These are phyloP conservation scores for Crithidia mellificae DNA, from an alignment of 208 protist species.

Conservation along the genomic window DNA sequence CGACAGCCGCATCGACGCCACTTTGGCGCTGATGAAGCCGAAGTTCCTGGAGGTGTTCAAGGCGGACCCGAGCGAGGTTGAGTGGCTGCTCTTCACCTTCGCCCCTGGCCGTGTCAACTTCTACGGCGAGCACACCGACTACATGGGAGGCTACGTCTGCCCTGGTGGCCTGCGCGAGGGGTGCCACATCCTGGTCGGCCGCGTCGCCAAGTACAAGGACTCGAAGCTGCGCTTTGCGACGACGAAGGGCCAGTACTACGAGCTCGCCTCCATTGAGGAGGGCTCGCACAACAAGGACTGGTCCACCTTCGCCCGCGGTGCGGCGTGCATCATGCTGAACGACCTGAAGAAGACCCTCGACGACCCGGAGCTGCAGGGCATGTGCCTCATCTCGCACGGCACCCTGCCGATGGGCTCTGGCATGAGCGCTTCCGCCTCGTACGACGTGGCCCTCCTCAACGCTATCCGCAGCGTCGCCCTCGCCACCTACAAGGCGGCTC, in stretches of 20 bases:
- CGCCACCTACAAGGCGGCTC: conserved; percentile 24
- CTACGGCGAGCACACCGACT: conserved; percentile 88
- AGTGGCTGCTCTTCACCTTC: conserved; percentile 59
- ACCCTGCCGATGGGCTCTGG: conserved; percentile 75
- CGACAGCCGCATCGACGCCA: conserved; percentile 42
- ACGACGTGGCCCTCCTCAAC: conserved; percentile 53
- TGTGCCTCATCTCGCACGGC: conserved; percentile 58
- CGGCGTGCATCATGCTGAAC: conserved; percentile 42
- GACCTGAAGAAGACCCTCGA: conserved; percentile 42
- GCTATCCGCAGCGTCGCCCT: conserved; percentile 39
- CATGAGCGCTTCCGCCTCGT: conserved; percentile 74
- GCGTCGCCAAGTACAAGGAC: conserved; percentile 39
- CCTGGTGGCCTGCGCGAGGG: conserved; percentile 53
- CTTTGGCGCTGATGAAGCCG: conserved; percentile 49
- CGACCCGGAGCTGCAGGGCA: conserved; percentile 44
- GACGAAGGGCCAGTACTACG: conserved; percentile 39
- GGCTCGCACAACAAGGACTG: conserved; percentile 49
- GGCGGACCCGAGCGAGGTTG: conserved; percentile 36
- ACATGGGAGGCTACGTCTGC: conserved; percentile 74
- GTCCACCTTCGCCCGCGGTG: conserved; percentile 49
- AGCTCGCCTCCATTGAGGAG: conserved; percentile 36
- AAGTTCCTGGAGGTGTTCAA: conserved; percentile 64
- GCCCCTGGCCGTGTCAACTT: conserved; percentile 83
- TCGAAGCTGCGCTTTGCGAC: conserved; percentile 52
- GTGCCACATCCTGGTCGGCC: conserved; percentile 56